Percentiles rank a stretch among this genome's conserved stretches.
Conservation (phyloP, 371 early-diverging fungal species). For the Lichtheimia hyalospora region DNA sequence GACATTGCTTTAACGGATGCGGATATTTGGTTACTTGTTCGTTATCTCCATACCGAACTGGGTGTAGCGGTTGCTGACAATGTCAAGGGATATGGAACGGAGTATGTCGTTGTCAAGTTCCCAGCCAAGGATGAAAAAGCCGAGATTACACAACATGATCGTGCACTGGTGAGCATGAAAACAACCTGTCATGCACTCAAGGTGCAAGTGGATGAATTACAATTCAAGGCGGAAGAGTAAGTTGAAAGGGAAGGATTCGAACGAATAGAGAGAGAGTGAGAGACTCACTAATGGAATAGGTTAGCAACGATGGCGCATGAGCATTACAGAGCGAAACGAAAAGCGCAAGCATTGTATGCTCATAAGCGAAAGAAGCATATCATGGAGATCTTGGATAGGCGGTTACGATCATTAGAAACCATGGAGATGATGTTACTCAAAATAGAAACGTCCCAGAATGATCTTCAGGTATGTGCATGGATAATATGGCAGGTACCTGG, state of each 20-base stretch:
- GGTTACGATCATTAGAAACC: constrained; percentile 52
- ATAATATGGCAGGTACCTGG: neutral
- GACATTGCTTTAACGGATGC: constrained; percentile 27
- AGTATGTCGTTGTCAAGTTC: constrained; percentile 37
- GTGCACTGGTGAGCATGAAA: constrained; percentile 47
- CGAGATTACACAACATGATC: constrained; percentile 44
- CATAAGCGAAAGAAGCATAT: constrained; percentile 44
- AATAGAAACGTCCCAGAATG: constrained; percentile 54
- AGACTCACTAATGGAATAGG: constrained; percentile 5
- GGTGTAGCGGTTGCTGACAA: constrained; percentile 31
- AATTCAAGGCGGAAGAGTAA: constrained; percentile 39
- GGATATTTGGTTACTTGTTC: constrained; percentile 32
- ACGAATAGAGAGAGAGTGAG: no score
- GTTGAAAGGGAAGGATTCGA: constrained; percentile 6
- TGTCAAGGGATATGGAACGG: constrained; percentile 32
- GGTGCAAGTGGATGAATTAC: constrained; percentile 48
- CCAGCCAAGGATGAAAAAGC: constrained; percentile 22
- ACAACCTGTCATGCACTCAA: constrained; percentile 47
- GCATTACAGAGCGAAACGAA: constrained; percentile 23
- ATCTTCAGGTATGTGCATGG: constrained; percentile 43
- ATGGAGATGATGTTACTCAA: constrained; percentile 55
- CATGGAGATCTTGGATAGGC: constrained; percentile 39
- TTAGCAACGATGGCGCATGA: constrained; percentile 18
- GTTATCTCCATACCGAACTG: constrained; percentile 27
- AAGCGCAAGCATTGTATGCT: constrained; percentile 48